A percentile compares a stretch with the other conserved stretches of the same genome.
phyloP scores from a whole-genome alignment of 2,329 filamentous ascomycete species.

The Fusarium luffae region DNA sequence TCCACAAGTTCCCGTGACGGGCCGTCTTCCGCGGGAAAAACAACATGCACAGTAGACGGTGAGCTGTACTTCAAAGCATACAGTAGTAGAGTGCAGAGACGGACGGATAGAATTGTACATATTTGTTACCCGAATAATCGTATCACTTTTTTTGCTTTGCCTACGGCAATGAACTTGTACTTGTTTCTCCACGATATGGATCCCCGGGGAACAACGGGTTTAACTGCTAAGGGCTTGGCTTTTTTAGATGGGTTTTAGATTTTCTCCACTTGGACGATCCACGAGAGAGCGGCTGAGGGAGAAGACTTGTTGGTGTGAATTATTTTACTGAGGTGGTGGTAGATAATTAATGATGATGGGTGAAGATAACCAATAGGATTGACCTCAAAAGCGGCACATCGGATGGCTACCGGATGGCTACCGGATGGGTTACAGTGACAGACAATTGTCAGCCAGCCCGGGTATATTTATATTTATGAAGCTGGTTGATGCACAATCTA shows the following conservation, averaged over 20 bases:
- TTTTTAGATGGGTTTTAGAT: constrained; percentile 1
- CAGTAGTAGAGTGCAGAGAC: not conserved
- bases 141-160: not conserved
- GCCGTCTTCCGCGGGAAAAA: not conserved
- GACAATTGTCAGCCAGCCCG: too few relatives aligned
- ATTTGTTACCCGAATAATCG: not conserved
- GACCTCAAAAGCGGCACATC: not conserved
- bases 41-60: not conserved
- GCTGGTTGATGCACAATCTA: not conserved
- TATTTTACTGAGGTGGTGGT: not conserved
- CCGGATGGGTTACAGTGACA: not conserved
- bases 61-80: not conserved
- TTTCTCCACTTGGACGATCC: not conserved
- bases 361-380: not conserved
- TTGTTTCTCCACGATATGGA: constrained; percentile 12
- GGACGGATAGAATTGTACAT: not conserved
- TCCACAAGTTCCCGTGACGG: constrained; percentile 4
- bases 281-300: not conserved
- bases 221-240: constrained; percentile 21
- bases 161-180: not conserved
- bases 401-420: not conserved
- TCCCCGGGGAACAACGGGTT: constrained; percentile 25
- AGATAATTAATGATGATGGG: not conserved
- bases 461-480: not conserved
- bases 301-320: too few relatives aligned